A percentile compares a stretch with the other conserved stretches of the same genome.
These are phyloP conservation scores for Choricystis sp. DNA, from an alignment of 139 green algal genomes.

Conservation along the genomic window DNA sequence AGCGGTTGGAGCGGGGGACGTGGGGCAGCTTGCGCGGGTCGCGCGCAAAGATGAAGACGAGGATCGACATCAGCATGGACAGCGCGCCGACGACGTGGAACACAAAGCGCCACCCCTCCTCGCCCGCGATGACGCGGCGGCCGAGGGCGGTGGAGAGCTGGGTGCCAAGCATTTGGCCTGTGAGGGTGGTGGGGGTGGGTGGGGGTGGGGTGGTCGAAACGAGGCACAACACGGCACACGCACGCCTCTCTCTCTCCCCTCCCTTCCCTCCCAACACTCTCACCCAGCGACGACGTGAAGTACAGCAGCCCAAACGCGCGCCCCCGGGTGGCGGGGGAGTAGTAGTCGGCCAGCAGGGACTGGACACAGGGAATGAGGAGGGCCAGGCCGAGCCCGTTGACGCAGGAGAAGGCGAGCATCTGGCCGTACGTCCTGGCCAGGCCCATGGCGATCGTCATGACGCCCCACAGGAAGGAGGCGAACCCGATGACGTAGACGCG, in stretches of 20 bases:
- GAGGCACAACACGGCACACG: no score
- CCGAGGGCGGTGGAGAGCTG: neutral
- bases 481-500: conserved; percentile 33
- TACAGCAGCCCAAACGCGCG: conserved; percentile 46
- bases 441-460: conserved; percentile 49
- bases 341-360: conserved; percentile 43
- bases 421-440: conserved; percentile 12
- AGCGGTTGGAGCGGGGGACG: no score
- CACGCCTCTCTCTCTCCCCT: no score
- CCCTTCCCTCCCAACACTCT: conserved; percentile 18
- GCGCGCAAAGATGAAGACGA: conserved; percentile 11
- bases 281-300: conserved; percentile 28
- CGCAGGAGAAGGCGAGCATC: conserved; percentile 35
- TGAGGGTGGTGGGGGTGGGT: no score
- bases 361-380: conserved; percentile 55
- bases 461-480: conserved; percentile 55
- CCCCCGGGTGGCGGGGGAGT: conserved; percentile 19
- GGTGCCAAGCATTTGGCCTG: neutral
- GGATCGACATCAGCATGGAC: conserved; percentile 18
- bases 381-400: conserved; percentile 54
- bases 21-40: conserved; percentile 13
- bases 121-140: neutral
- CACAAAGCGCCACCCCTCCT: conserved; percentile 51
- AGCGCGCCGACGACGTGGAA: conserved; percentile 33
- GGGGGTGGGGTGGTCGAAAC: no score